Evolutionary conservation across 192 early-diverging fungal genomes (phyloP).

Genomic region (Martensiomyces pterosporus): DNA sequence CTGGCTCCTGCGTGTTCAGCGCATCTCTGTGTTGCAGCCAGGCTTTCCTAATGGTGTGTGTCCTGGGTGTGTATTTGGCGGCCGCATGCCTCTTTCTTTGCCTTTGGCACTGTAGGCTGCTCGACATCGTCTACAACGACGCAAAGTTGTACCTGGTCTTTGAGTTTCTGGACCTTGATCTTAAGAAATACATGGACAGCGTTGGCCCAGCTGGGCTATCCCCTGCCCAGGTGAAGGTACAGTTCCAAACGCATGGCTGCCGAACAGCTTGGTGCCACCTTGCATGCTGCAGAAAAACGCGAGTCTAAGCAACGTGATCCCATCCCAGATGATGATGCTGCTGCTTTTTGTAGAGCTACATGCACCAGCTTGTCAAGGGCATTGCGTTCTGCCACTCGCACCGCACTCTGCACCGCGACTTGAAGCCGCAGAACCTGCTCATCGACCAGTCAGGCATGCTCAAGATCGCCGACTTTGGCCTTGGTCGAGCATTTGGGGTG

Average conservation of each 20-base stretch:
- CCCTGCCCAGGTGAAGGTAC: conserved; percentile 59
- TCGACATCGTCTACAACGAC: conserved; percentile 86
- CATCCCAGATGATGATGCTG: too few relatives aligned
- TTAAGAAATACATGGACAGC: conserved; percentile 83
- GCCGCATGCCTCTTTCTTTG: background rate
- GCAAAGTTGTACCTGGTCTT: conserved; percentile 90
- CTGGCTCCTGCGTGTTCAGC: too few relatives aligned
- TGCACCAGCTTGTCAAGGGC: conserved; percentile 84
- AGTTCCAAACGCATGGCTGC: too few relatives aligned
- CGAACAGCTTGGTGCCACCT: too few relatives aligned
- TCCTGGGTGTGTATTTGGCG: background rate
- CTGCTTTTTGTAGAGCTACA: conserved; percentile 79
- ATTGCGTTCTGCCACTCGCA: conserved; percentile 86
- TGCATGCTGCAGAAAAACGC: too few relatives aligned
- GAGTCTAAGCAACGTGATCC: too few relatives aligned
- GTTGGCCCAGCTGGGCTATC: conserved; percentile 46
- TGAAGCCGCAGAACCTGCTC: conserved; percentile 98
- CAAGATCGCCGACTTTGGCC: conserved; percentile 95
- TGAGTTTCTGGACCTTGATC: conserved; percentile 91
- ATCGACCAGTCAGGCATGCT: conserved; percentile 84
- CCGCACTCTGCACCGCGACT: conserved; percentile 92
- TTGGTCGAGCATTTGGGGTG: conserved; percentile 87
- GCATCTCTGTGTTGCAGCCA: conserved; percentile 5
- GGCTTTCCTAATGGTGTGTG: conserved; percentile 1
- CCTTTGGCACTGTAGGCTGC: conserved; percentile 53